Evolutionary conservation across 116 monocot species (phyloP), one percentile per base, ranked within the genome.

Genomic region (Cymodocea nodosa): DNA sequence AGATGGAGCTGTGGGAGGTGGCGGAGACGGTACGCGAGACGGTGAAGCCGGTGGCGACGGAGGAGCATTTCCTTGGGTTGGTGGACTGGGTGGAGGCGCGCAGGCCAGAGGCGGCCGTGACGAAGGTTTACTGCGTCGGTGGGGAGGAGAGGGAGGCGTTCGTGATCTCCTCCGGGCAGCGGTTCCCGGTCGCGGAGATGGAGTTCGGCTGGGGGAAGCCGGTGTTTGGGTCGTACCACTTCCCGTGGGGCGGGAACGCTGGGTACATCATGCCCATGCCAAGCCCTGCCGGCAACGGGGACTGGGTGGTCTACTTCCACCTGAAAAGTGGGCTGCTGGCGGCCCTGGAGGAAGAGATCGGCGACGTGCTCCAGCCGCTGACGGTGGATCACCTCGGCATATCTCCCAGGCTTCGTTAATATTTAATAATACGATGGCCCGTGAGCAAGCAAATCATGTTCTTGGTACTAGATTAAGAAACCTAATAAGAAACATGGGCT

Each of bases 221-320:
- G 39, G 71, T 51, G 56, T 85, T 85, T 56, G 82, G 68, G 18
- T 85, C 85, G 49, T 82, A 85, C 74, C 74, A 85, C 68, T 85
- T 82, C 61, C 82, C 79, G 3, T 82, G 79, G 81, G 79, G 73
- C 12, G 73, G 71, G 36, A 52, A 59, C 54, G 51, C 79, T 18
- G 82, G 79, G 19, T 85, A 85, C 65, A 67, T 85, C 56, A 85
- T 85, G 85, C 85, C 85, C 16, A 85, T 85, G 70, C 85, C 79
- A 0, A 73, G 75, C 62, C 35, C 62, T 24, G 56, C 52, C 1
- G 67, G 61, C 14, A 63, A 58, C 15, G 78, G 79, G 5, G 85
- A 79, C 40, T 85, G 85, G 85, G 71, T 85, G 13, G 74, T 85
- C 7, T 85, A 85, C 53, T 63, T 57, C 25, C 74, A 82, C 62